Evolutionary conservation across 371 early-diverging fungal species (phyloP), one percentile per base, ranked within the genome.

Genomic region (Mucor mucedo): DNA sequence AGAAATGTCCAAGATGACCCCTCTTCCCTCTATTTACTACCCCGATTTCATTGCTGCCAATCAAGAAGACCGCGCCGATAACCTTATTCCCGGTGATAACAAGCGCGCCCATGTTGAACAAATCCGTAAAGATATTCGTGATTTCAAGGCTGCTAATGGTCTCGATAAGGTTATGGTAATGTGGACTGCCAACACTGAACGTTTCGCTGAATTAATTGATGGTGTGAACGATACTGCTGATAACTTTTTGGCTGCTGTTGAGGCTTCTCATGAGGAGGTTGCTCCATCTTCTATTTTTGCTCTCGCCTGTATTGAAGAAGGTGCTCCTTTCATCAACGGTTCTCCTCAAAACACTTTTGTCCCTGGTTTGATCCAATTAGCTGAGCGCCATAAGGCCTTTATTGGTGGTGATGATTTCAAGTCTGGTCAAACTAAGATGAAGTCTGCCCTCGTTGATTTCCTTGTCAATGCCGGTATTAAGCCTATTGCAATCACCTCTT

Each of bases 371-470:
- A 81, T 97, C 32, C 88, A 90, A 68, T 85, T 97, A 29, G 96
- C 98, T 60, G 93, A 93, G 73, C 90, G 89, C 56, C 80, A 96
- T 67, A 84, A 84, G 64, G 91, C 92, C 52, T 92, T 93, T 74
- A 91, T 98, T 65, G 98, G 95, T 69, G 98, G 98, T 68, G 98
- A 97, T 77, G 98, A 98, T 82, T 98, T 98, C 92, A 98, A 98
- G 88, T 91, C 92, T 54, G 98, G 98, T 33, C 98, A 98, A 77
- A 98, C 98, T 71, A 98, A 98, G 88, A 86, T 98, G 87, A 98
- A 98, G 87, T 96, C 96, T 29, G 98, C 96, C 48, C 83, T 98
- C 60, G 95, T 95, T 47, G 98, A 98, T 79, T 98, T 97, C 82
- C 84, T 98, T 65, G 97, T 98, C 72, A 93, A 91, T 71, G 97